These are phyloP conservation scores for Boletus reticulatus DNA, from an alignment of 768 basidiomycete species.

Conservation along the genomic window DNA sequence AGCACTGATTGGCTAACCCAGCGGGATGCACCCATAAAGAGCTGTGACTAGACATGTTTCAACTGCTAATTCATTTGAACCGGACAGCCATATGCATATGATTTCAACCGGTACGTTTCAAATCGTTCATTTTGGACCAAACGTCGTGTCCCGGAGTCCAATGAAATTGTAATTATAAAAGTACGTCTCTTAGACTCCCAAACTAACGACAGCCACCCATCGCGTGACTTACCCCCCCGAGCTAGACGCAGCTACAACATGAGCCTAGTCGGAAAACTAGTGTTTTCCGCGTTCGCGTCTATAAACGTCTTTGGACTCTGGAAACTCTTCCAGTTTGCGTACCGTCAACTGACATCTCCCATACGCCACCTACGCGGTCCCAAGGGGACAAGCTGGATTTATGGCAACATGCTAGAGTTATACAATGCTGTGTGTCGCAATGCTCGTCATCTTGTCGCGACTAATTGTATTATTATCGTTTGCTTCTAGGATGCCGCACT, in stretches of 20 bases:
- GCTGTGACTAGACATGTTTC: no score
- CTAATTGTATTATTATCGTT: background rate
- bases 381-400: constrained; percentile 42
- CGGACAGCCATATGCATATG: no score
- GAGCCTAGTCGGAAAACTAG: background rate
- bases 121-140: no score
- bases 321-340: constrained; percentile 21
- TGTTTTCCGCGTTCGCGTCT: constrained; percentile 2
- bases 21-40: no score
- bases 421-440: constrained; percentile 35
- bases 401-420: constrained; percentile 49
- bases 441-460: background rate
- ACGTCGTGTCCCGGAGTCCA: no score
- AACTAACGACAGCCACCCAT: no score
- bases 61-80: no score
- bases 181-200: no score
- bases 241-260: background rate
- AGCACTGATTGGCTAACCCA: no score
- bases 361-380: constrained; percentile 46
- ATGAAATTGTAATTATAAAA: no score
- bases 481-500: background rate
- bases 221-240: no score
- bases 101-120: no score
- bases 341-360: constrained; percentile 40
- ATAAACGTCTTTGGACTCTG: constrained; percentile 1